phyloP scores from a whole-genome alignment of 441 rosid species.

The Populus trichocarpa region DNA sequence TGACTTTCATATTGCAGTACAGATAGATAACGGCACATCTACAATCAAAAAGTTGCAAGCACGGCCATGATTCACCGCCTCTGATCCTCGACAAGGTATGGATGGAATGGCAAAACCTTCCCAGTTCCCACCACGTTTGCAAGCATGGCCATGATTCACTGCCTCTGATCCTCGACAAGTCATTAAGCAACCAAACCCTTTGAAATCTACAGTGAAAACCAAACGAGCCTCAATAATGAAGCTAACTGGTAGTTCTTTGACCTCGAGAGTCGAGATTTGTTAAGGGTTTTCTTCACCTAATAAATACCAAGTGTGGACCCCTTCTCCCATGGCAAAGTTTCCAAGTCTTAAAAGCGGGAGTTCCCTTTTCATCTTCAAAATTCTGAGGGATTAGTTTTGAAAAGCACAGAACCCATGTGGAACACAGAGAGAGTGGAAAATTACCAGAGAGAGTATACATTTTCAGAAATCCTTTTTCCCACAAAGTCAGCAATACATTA shows the following conservation, averaged over 20 bases:
- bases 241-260: neutral
- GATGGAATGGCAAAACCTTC: no score
- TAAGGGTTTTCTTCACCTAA: neutral
- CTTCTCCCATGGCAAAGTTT: neutral
- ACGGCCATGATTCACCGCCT: neutral
- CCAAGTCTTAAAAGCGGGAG: neutral
- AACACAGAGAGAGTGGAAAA: neutral
- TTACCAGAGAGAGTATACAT: conserved; percentile 26
- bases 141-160: neutral
- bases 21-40: neutral
- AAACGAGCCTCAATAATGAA: no score
- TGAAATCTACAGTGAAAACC: no score
- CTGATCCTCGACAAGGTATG: no score
- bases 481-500: conserved; percentile 36
- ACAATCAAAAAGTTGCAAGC: neutral
- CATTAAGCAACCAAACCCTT: no score
- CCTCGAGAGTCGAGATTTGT: neutral
- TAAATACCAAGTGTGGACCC: neutral
- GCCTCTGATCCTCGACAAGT: no score
- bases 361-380: neutral
- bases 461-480: conserved; percentile 30
- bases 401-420: neutral
- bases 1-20: conserved; percentile 3
- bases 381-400: neutral
- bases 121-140: neutral